These are phyloP conservation scores for Fomitopsis pulvina DNA, from an alignment of 768 basidiomycete species.

Conservation along the genomic window DNA sequence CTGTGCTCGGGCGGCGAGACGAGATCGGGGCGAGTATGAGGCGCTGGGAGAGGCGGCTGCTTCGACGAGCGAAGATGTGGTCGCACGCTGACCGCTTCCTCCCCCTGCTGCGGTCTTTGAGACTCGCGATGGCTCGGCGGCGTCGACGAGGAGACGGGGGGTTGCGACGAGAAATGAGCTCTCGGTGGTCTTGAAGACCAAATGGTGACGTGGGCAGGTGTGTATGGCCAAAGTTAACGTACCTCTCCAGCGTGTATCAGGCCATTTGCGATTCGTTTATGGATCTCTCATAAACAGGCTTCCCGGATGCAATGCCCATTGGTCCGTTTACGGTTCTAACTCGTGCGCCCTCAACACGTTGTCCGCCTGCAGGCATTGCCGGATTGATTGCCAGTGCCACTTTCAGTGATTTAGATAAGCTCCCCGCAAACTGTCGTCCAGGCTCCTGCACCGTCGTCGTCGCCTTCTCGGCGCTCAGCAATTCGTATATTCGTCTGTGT, in stretches of 20 bases:
- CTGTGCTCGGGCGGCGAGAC: conserved; percentile 11
- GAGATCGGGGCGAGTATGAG: conserved; percentile 8
- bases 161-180: conserved; percentile 12
- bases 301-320: conserved; percentile 19
- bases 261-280: background rate
- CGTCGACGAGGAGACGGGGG: conserved; percentile 10
- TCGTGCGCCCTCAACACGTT: conserved; percentile 22
- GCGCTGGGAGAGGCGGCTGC: conserved; percentile 1
- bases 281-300: conserved; percentile 16
- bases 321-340: conserved; percentile 18
- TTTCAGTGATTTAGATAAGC: conserved; percentile 23
- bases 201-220: conserved; percentile 2
- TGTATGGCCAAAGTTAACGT: conserved; percentile 20
- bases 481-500: background rate
- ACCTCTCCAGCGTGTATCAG: conserved; percentile 18
- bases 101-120: conserved; percentile 7
- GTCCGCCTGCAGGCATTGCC: conserved; percentile 25
- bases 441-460: background rate
- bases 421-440: conserved; percentile 12
- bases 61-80: conserved; percentile 8
- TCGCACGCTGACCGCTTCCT: conserved; percentile 11
- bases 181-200: conserved; percentile 22
- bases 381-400: conserved; percentile 18
- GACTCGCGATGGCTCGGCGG: conserved; percentile 11
- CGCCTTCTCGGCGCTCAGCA: background rate